Base-by-base conservation (phyloP, 148 eudicot genomes). In the Fagopyrum homotropicum region DNA sequence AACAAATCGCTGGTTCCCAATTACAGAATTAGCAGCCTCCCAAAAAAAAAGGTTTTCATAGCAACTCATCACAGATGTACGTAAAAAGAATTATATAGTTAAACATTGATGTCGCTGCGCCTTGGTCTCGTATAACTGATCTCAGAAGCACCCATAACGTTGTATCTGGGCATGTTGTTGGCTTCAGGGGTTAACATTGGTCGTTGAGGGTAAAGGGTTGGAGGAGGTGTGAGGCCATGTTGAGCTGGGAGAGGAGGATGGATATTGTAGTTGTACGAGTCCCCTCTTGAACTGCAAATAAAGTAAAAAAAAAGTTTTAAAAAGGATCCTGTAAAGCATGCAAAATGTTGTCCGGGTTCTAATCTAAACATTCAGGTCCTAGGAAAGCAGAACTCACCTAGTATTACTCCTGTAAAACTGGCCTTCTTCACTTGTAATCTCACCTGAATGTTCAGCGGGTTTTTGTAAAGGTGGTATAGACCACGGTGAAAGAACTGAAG, bases 201-300 rank as follows among this genome's bases (percentile, higher is more conserved):
- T 76, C 86, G 97, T 80, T 92, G 97, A 64, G 97, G 97, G 77
- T 90, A 92, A 73, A 90, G 88, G 6, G 97, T 92, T 17, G 95
- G 93, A 76, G 97, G 97, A 10, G 97, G 97, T 9, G 91, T 88
- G 59, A 90, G 87, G 78, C 89, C 89, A 50, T 83, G 90, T 79
- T 92, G 97, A 74, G 97, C 97, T 59, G 97, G 97, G 63, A 92
- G 89, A 14, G 97, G 97, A 73, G 93, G 91, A 52, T 86, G 87
- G 47, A 77, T 73, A 54, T 90, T 88, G 77, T 90, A 82, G 81
- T 85, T 85, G 83, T 92, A 88, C 4, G 87, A 75, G 75, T 86
- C 88, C 35, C 84, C 85, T 4, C 77, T 74, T 29, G 64, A 75
- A 66, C 95, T 90, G 95, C 82, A 87, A 60, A 69, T 22, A 72